These are phyloP conservation scores for Phaeosphaeriaceae sp. DNA, from an alignment of 2,329 filamentous ascomycete species.

Conservation along the genomic window DNA sequence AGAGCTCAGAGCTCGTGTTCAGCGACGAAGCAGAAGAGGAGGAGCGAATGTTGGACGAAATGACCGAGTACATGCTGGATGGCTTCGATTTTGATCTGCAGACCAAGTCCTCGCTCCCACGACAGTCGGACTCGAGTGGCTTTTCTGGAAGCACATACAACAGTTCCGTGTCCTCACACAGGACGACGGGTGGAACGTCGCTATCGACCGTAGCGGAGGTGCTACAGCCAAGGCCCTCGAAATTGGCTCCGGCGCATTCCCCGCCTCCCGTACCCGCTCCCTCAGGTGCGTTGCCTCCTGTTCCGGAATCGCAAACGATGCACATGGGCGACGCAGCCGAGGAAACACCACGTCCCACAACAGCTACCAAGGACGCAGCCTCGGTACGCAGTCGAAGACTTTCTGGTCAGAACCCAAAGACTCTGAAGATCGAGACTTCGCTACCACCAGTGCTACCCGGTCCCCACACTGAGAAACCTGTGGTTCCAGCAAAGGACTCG, in stretches of 20 bases:
- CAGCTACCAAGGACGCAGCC: slow-evolving; percentile 34
- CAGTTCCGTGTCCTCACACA: slow-evolving; percentile 77
- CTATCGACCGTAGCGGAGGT: slow-evolving; percentile 78
- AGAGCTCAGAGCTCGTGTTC: slow-evolving; percentile 46
- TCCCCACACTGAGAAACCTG: slow-evolving; percentile 46
- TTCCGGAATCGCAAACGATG: slow-evolving; percentile 39
- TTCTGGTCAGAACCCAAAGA: slow-evolving; percentile 80
- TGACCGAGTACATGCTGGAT: slow-evolving; percentile 85
- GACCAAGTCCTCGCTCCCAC: slow-evolving; percentile 72
- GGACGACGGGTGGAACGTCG: slow-evolving; percentile 71
- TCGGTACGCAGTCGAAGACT: slow-evolving; percentile 78
- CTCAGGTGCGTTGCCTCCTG: slow-evolving; percentile 41
- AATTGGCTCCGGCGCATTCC: slow-evolving; percentile 37
- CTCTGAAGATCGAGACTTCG: slow-evolving; percentile 87
- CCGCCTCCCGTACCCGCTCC: slow-evolving; percentile 39
- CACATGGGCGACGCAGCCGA: slow-evolving; percentile 34
- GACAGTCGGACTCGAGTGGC: slow-evolving; percentile 83
- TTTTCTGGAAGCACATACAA: slow-evolving; percentile 82
- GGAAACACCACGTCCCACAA: slow-evolving; percentile 35
- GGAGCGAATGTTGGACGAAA: slow-evolving; percentile 75
- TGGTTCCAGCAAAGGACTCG: slow-evolving; percentile 41
- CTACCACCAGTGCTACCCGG: slow-evolving; percentile 45
- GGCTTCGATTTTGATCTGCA: slow-evolving; percentile 79
- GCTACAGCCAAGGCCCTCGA: slow-evolving; percentile 50
- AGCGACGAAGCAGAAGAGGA: slow-evolving; percentile 57